Conservation (phyloP, 1,284 basidiomycete species). For the Tetrapyrgos nigripes region DNA sequence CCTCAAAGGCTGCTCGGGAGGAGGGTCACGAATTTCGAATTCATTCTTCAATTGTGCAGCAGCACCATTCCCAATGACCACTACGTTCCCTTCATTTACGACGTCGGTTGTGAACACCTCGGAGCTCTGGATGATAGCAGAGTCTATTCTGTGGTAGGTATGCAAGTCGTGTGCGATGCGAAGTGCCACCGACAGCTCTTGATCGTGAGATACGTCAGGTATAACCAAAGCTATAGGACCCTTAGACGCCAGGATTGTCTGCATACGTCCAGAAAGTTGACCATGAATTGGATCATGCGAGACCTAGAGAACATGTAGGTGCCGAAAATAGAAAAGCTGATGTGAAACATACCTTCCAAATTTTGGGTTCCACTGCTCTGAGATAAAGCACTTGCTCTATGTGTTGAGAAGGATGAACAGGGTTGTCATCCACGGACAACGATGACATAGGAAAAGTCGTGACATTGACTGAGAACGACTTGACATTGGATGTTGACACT, state of each 20-base stretch:
- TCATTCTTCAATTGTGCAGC: constrained; percentile 19
- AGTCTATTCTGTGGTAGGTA: constrained; percentile 74
- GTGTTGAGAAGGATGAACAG: constrained; percentile 11
- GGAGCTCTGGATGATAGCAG: constrained; percentile 57
- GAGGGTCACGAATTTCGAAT: background rate
- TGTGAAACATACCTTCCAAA: constrained; percentile 28
- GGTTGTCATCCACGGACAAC: constrained; percentile 22
- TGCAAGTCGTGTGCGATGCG: constrained; percentile 74
- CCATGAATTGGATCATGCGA: constrained; percentile 9
- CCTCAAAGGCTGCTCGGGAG: constrained; percentile 19
- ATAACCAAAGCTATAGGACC: constrained; percentile 64
- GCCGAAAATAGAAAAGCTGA: background rate
- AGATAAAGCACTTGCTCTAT: constrained; percentile 17
- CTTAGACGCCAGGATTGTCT: constrained; percentile 62
- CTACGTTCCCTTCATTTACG: constrained; percentile 57
- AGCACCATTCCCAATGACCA: constrained; percentile 55
- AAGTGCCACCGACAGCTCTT: constrained; percentile 56
- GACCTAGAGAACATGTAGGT: background rate
- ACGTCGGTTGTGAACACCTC: constrained; percentile 41
- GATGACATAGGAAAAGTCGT: constrained; percentile 15
- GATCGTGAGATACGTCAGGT: constrained; percentile 37
- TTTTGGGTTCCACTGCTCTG: constrained; percentile 19
- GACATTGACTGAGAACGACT: constrained; percentile 26
- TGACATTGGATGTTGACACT: constrained; percentile 31
- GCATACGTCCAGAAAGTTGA: constrained; percentile 62